phyloP scores from a whole-genome alignment of 2,329 filamentous ascomycete species.

The Beauveria sp. region DNA sequence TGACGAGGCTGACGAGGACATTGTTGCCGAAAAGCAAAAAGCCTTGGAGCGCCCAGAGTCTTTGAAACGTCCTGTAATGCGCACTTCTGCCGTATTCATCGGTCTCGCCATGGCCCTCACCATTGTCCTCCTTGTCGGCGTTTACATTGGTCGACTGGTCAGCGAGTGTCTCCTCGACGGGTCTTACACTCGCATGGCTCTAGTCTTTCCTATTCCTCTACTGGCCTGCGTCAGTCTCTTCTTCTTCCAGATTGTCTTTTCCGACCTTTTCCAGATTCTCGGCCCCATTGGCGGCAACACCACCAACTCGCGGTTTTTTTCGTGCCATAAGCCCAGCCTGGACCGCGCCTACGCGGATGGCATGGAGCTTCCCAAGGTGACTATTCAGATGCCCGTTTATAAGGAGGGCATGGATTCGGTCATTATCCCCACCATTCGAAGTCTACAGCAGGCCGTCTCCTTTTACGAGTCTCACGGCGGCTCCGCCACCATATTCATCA shows the following conservation, averaged over 20 bases:
- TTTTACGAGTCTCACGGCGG: slow-evolving; percentile 40
- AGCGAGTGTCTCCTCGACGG: slow-evolving; percentile 31
- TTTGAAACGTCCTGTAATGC: slow-evolving; percentile 30
- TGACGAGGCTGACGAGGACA: slow-evolving; percentile 15
- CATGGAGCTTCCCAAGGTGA: slow-evolving; percentile 30
- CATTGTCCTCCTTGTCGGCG: slow-evolving; percentile 30
- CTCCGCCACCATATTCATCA: slow-evolving; percentile 47
- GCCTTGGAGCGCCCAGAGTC: slow-evolving; percentile 27
- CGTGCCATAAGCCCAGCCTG: slow-evolving; percentile 28
- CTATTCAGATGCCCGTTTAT: slow-evolving; percentile 35
- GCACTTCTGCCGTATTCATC: slow-evolving; percentile 30
- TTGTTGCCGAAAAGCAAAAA: slow-evolving; percentile 16
- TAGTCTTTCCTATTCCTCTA: slow-evolving; percentile 27
- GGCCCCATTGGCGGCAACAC: slow-evolving; percentile 38
- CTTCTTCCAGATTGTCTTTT: slow-evolving; percentile 37
- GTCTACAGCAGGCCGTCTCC: slow-evolving; percentile 40
- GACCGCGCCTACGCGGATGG: slow-evolving; percentile 24
- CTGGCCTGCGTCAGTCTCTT: slow-evolving; percentile 27
- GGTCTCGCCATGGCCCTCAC: slow-evolving; percentile 29
- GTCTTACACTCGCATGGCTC: slow-evolving; percentile 29
- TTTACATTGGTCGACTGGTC: slow-evolving; percentile 28
- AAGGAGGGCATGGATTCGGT: slow-evolving; percentile 32
- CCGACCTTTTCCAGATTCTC: slow-evolving; percentile 36
- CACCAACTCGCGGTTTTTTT: slow-evolving; percentile 38
- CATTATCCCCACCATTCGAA: slow-evolving; percentile 42